A percentile compares a stretch with the other conserved stretches of the same genome.
phyloP scores from a whole-genome alignment of 73 alveolate species.

The Paraurostyla sp. region DNA sequence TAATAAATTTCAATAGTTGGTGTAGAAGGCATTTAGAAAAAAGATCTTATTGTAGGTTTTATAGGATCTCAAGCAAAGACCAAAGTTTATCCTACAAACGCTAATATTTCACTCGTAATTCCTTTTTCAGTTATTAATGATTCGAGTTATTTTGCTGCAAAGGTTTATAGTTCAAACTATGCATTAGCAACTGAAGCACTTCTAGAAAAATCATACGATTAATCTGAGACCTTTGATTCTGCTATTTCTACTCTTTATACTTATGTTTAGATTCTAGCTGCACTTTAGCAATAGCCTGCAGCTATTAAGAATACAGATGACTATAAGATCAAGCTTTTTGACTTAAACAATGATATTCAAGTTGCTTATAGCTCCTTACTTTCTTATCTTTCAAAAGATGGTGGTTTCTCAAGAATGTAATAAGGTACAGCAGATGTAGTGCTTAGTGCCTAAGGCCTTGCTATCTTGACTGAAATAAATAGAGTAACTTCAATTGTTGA shows the following conservation, averaged over 20 bases:
- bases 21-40: neutral
- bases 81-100: neutral
- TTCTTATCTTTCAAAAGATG: too few relatives aligned
- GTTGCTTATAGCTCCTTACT: too few relatives aligned
- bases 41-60: neutral
- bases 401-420: neutral
- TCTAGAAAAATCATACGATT: too few relatives aligned
- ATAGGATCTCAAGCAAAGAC: slow-evolving; percentile 6
- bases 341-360: too few relatives aligned
- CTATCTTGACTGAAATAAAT: neutral
- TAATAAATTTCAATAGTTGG: neutral
- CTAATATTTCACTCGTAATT: neutral
- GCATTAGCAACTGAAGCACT: neutral
- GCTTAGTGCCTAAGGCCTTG: slow-evolving; percentile 21
- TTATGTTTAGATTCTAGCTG: too few relatives aligned
- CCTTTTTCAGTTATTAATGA: neutral
- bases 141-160: neutral
- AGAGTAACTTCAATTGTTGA: neutral
- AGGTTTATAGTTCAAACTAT: neutral
- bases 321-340: too few relatives aligned
- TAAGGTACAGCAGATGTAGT: slow-evolving; percentile 28
- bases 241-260: too few relatives aligned
- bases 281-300: too few relatives aligned
- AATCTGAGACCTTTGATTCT: too few relatives aligned
- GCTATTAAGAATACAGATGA: too few relatives aligned